Percentiles rank a stretch among this genome's conserved stretches.
Conservation (phyloP, 768 basidiomycete genomes). For the Rubroboletus satanas region DNA sequence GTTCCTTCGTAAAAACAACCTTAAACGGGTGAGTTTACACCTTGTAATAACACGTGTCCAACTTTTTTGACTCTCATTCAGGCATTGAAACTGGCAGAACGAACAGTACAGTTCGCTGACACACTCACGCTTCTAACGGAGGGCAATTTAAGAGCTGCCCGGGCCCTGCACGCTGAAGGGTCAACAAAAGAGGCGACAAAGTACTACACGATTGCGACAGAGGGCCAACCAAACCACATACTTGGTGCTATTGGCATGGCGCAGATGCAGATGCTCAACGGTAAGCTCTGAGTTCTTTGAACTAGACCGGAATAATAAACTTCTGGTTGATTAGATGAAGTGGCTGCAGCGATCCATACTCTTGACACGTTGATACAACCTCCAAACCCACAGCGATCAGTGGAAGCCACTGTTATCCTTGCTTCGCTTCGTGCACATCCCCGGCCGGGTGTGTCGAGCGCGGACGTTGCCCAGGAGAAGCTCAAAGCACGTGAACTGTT, state of each 20-base stretch:
- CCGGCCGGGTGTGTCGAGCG: conserved; percentile 71
- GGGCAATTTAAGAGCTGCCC: conserved; percentile 79
- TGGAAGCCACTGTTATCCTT: conserved; percentile 86
- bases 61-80: conserved; percentile 25
- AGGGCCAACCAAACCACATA: conserved; percentile 70
- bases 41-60: background rate
- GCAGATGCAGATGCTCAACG: conserved; percentile 80
- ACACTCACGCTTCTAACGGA: conserved; percentile 81
- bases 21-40: conserved; percentile 47
- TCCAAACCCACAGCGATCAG: conserved; percentile 58
- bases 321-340: conserved; percentile 56
- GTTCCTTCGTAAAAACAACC: conserved; percentile 67
- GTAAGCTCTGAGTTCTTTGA: conserved; percentile 39
- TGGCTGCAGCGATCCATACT: conserved; percentile 80
- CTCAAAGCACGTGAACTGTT: conserved; percentile 75
- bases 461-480: conserved; percentile 71
- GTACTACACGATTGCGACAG: conserved; percentile 63
- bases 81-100: conserved; percentile 91
- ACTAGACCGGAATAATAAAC: background rate
- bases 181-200: conserved; percentile 58
- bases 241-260: conserved; percentile 82
- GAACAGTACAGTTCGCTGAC: conserved; percentile 92
- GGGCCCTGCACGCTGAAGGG: conserved; percentile 74
- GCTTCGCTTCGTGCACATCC: conserved; percentile 84
- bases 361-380: conserved; percentile 73